Evolutionary conservation across 2,329 filamentous ascomycete genomes (phyloP).

Genomic region (Orbilia oligospora): DNA sequence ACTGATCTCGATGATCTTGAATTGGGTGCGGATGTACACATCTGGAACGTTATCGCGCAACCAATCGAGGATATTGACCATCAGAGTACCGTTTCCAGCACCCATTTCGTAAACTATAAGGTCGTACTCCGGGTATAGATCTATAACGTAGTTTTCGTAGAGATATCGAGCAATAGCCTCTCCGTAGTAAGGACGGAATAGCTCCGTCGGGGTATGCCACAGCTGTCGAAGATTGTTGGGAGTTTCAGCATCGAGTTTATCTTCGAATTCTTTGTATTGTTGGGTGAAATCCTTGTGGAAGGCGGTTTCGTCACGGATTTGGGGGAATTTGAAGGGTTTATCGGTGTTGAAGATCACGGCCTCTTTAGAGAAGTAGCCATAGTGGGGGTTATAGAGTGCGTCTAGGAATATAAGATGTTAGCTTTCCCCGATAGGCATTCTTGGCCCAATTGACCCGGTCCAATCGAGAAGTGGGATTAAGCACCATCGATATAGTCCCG

Average conservation of each 20-base stretch:
- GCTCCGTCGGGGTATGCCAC: slow-evolving; percentile 98
- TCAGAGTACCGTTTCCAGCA: slow-evolving; percentile 94
- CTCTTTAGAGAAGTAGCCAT: slow-evolving; percentile 96
- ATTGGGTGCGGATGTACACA: slow-evolving; percentile 93
- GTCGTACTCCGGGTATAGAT: slow-evolving; percentile 94
- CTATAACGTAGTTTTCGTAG: slow-evolving; percentile 94
- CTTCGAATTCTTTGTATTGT: slow-evolving; percentile 91
- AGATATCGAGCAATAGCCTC: slow-evolving; percentile 97
- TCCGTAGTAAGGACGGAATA: slow-evolving; percentile 96
- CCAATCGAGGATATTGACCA: slow-evolving; percentile 98
- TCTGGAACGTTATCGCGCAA: slow-evolving; percentile 90
- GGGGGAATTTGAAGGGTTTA: slow-evolving; percentile 88
- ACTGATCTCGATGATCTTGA: slow-evolving; percentile 96
- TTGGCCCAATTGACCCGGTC: background rate
- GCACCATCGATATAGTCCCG: slow-evolving; percentile 96
- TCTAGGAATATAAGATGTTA: slow-evolving; percentile 72
- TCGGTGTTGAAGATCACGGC: slow-evolving; percentile 95
- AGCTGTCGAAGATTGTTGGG: slow-evolving; percentile 86
- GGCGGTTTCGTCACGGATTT: slow-evolving; percentile 84
- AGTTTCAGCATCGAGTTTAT: slow-evolving; percentile 80
- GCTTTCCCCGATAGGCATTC: background rate
- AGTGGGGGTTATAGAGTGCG: slow-evolving; percentile 92
- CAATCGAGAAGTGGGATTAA: slow-evolving; percentile 58
- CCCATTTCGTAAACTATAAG: slow-evolving; percentile 99
- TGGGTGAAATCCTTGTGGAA: slow-evolving; percentile 83